Evolutionary conservation across 768 basidiomycete species (phyloP).

Genomic region (Kwoniella heveanensis): DNA sequence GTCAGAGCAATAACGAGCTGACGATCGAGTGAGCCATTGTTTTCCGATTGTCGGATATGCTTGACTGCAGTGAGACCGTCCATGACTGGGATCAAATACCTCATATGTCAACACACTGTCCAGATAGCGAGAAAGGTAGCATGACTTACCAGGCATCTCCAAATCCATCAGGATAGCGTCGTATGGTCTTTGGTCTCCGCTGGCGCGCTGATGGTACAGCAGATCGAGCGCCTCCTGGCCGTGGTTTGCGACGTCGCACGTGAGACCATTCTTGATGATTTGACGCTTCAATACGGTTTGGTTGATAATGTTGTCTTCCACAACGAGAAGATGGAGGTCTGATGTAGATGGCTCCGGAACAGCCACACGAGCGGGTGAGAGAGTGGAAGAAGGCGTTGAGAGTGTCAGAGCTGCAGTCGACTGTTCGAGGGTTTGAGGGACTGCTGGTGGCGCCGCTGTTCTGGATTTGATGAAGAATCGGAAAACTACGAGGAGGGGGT

Average conservation of each 20-base stretch:
- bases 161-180: conserved; percentile 41
- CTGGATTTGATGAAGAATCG: conserved; percentile 29
- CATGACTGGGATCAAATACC: conserved; percentile 29
- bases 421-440: conserved; percentile 6
- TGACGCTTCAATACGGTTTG: conserved; percentile 37
- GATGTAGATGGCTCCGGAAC: not conserved
- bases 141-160: conserved; percentile 38
- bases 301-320: conserved; percentile 46
- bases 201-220: conserved; percentile 1
- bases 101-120: not conserved
- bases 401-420: conserved; percentile 5
- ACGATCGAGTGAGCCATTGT: conserved; percentile 10
- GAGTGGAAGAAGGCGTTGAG: conserved; percentile 9
- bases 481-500: conserved; percentile 12
- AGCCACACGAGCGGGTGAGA: not conserved
- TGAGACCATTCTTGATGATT: conserved; percentile 35
- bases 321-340: conserved; percentile 22
- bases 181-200: conserved; percentile 9
- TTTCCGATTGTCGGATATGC: conserved; percentile 31
- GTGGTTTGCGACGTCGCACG: conserved; percentile 34
- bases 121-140: too few species aligned
- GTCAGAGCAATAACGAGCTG: conserved; percentile 44
- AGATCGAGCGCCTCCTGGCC: conserved; percentile 35
- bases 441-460: conserved; percentile 12
- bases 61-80: conserved; percentile 41